Evolutionary conservation across 345 rosid genomes (phyloP).

Genomic region (Raphanus sativus): DNA sequence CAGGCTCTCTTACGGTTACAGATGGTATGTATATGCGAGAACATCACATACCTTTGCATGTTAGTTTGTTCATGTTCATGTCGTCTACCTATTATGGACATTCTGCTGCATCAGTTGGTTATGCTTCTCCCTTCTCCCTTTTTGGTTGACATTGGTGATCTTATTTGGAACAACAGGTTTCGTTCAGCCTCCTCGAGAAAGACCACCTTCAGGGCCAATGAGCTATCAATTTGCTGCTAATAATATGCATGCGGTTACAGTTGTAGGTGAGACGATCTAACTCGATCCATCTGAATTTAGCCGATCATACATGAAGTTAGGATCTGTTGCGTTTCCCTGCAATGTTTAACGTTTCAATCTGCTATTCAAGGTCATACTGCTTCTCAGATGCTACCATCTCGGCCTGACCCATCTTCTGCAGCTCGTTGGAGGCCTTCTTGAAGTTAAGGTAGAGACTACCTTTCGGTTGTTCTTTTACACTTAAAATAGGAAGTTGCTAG

Average conservation of each 20-base stretch:
- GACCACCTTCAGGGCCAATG: constrained; percentile 55
- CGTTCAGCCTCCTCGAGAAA: constrained; percentile 66
- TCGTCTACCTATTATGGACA: constrained; percentile 5
- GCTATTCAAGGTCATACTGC: constrained; percentile 60
- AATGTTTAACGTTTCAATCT: constrained; percentile 21
- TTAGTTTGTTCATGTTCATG: constrained; percentile 17
- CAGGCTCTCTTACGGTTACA: constrained; percentile 54
- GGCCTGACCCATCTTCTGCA: constrained; percentile 61
- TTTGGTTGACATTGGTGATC: constrained; percentile 20
- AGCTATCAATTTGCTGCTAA: constrained; percentile 55
- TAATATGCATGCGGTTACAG: constrained; percentile 58
- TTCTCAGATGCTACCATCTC: constrained; percentile 58
- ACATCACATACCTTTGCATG: constrained; percentile 5
- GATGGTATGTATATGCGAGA: constrained; percentile 51
- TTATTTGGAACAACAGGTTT: constrained; percentile 52
- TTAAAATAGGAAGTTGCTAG: constrained; percentile 10
- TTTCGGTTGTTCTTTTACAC: constrained; percentile 4
- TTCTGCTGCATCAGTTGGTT: constrained; percentile 4
- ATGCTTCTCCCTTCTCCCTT: not conserved
- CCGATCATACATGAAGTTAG: not conserved
- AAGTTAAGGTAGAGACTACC: constrained; percentile 33
- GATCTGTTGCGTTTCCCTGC: constrained; percentile 16
- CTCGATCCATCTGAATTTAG: constrained; percentile 2
- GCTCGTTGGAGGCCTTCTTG: constrained; percentile 75
- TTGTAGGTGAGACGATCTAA: constrained; percentile 44